These are phyloP conservation scores for Beauveria sp. DNA, from an alignment of 2,329 filamentous ascomycete genomes.

Conservation along the genomic window DNA sequence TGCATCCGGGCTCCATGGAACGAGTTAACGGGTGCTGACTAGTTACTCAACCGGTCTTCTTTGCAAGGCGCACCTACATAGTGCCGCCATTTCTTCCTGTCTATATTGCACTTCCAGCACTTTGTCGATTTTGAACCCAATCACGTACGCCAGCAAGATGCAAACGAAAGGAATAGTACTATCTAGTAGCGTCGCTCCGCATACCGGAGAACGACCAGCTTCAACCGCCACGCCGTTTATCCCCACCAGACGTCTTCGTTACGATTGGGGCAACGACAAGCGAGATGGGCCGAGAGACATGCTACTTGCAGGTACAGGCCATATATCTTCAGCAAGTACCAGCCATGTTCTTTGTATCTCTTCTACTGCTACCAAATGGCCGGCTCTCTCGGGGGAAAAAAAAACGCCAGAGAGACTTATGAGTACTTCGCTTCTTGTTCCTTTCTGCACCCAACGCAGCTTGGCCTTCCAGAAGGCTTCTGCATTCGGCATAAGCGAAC, in stretches of 20 bases:
- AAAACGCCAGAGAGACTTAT: neutral
- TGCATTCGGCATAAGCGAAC: neutral
- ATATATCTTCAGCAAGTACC: neutral
- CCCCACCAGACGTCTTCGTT: slow-evolving; percentile 2
- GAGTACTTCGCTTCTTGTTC: neutral
- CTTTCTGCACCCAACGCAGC: neutral
- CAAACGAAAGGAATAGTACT: neutral
- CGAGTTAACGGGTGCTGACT: neutral
- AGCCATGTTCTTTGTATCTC: neutral
- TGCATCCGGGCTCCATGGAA: neutral
- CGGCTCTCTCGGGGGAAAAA: too few species aligned
- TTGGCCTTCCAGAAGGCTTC: slow-evolving; percentile 4
- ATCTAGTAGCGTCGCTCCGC: neutral
- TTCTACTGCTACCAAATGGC: neutral
- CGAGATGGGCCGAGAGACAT: slow-evolving; percentile 1
- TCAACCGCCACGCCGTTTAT: neutral
- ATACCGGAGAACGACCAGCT: neutral
- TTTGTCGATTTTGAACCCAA: too few species aligned
- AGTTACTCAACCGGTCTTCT: neutral
- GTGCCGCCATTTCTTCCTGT: neutral
- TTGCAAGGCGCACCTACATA: too few species aligned
- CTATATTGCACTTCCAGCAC: neutral
- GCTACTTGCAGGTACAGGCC: neutral
- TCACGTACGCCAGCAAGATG: neutral
- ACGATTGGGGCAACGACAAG: slow-evolving; percentile 8